phyloP scores from a whole-genome alignment of 148 eudicot species.

The Arbutus unedo region DNA sequence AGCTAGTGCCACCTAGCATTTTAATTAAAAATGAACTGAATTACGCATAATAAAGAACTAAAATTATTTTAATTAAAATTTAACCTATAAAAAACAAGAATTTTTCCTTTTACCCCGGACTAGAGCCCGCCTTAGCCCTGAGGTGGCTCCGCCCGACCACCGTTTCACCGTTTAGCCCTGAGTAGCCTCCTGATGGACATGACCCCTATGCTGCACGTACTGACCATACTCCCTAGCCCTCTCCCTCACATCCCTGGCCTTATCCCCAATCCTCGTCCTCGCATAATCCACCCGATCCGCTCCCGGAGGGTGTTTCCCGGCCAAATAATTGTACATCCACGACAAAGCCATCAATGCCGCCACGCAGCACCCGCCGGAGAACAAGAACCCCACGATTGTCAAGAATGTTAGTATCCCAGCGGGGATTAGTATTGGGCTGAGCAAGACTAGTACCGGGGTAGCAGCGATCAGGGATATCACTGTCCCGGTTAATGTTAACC shows the following conservation, averaged over 20 bases:
- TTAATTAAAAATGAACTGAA: no score
- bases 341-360: background rate
- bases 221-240: slow-evolving; percentile 1
- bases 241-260: slow-evolving; percentile 30
- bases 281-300: slow-evolving; percentile 37
- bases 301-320: slow-evolving; percentile 35
- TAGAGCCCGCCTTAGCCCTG: no score
- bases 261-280: slow-evolving; percentile 22
- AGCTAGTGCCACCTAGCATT: no score
- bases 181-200: background rate
- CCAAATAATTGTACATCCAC: slow-evolving; percentile 27
- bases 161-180: background rate
- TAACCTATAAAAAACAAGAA: no score
- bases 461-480: slow-evolving; percentile 20
- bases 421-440: slow-evolving; percentile 38
- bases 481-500: slow-evolving; percentile 19
- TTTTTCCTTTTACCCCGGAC: no score
- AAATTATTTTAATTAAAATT: no score
- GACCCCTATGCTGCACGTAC: background rate
- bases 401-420: slow-evolving; percentile 24
- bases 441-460: slow-evolving; percentile 20
- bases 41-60: no score
- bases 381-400: slow-evolving; percentile 22
- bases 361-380: slow-evolving; percentile 44
- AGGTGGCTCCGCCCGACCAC: no score